Conservation (phyloP, 768 basidiomycete genomes). For the Boletus huronensis region DNA sequence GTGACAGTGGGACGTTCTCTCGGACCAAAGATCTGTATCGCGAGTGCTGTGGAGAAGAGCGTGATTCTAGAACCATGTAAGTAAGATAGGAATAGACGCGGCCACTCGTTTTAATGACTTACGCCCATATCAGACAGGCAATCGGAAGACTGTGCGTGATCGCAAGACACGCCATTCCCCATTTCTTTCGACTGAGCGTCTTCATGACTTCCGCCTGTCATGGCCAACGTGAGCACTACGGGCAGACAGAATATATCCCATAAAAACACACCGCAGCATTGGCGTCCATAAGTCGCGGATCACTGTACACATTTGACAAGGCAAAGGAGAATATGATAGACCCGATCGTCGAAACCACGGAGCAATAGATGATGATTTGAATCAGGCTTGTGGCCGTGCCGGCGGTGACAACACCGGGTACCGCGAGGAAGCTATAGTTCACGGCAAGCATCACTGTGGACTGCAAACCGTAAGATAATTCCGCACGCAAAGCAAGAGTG, state of each 20-base stretch:
- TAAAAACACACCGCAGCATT: constrained; percentile 2
- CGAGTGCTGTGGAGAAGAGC: constrained; percentile 5
- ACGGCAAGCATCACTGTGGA: constrained; percentile 18
- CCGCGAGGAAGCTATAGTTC: constrained; percentile 13
- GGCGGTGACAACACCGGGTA: constrained; percentile 1
- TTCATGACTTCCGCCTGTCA: constrained; percentile 5
- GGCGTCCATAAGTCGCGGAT: constrained; percentile 2
- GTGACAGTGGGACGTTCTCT: neutral
- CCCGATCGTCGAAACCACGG: constrained; percentile 2
- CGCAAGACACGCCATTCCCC: constrained; percentile 7
- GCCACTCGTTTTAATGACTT: neutral
- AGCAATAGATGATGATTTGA: constrained; percentile 11
- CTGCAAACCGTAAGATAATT: neutral
- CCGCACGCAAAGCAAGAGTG: neutral
- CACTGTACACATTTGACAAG: constrained; percentile 9
- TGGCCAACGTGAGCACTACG: neutral
- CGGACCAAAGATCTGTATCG: constrained; percentile 6
- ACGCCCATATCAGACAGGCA: constrained; percentile 14
- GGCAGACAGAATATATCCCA: neutral
- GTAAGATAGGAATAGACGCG: neutral
- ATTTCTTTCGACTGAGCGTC: neutral
- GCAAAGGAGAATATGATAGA: constrained; percentile 11
- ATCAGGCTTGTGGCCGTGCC: neutral
- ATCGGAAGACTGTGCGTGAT: constrained; percentile 14
- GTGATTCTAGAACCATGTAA: neutral